These are phyloP conservation scores for Zychaea mexicana DNA, from an alignment of 371 early-diverging fungal species.

Conservation along the genomic window DNA sequence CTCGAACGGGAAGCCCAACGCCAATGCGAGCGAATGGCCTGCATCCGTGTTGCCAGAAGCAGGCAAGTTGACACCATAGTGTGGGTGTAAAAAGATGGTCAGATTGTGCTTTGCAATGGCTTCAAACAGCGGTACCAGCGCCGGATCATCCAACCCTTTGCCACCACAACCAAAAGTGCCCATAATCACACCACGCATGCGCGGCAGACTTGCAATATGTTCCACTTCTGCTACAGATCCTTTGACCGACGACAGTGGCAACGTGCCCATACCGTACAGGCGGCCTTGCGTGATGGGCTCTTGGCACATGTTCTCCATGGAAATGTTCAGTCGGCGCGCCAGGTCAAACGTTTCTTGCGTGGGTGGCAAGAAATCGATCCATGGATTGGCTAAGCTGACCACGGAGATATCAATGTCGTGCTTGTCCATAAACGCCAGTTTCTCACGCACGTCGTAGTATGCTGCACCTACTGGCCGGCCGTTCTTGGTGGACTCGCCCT, in stretches of 20 bases:
- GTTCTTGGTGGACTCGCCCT: conserved; percentile 18
- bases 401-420: conserved; percentile 24
- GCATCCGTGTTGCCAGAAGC: conserved; percentile 10
- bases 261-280: conserved; percentile 36
- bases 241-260: conserved; percentile 27
- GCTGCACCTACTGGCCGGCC: conserved; percentile 23
- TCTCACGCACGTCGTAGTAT: conserved; percentile 21
- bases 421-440: conserved; percentile 23
- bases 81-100: conserved; percentile 43
- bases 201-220: conserved; percentile 20
- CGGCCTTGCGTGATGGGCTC: conserved; percentile 13
- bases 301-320: conserved; percentile 26
- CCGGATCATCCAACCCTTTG: conserved; percentile 44
- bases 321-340: conserved; percentile 28
- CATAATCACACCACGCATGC: conserved; percentile 37
- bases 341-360: conserved; percentile 16
- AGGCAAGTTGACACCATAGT: conserved; percentile 37
- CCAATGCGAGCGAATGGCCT: conserved; percentile 46
- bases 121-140: conserved; percentile 31
- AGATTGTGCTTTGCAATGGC: conserved; percentile 24
- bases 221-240: conserved; percentile 29
- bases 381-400: conserved; percentile 24
- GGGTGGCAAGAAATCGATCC: conserved; percentile 25
- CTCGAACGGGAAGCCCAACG: conserved; percentile 46
- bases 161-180: conserved; percentile 39